Base-by-base conservation (phyloP, 371 early-diverging fungal species). In the Apophysomyces sp. region DNA sequence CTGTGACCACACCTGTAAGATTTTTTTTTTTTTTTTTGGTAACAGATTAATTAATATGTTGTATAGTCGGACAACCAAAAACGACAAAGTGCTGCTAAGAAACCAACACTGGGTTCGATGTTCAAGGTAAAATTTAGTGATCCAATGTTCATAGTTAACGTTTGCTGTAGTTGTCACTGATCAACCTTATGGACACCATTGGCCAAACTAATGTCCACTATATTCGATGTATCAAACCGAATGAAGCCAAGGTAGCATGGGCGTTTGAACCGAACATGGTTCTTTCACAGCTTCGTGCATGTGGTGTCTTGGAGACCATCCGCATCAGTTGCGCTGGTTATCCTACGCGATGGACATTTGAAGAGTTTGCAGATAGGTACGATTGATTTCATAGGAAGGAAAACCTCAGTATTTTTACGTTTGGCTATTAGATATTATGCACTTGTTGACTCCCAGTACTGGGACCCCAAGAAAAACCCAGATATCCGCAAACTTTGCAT, bases 261-360 rank as follows among this genome's bases (percentile, higher is more conserved):
- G 73, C 63, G n/a, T 95, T 98, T 67, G 96, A 98, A 63, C 87
- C 95, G 24, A 87, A 85, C 32, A 91, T 96, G 86, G 97, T 99
- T 15, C 84, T 99, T 2, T 80, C 92, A 16, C 99, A 99, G 76
- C 74, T 99, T 39, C 89, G 96, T 41, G 99, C 99, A 30, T 99
- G 99, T 83, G 99, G 99, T 86, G 99, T 99, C 2, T 74, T 99
- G 21, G 99, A 99, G 77, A 99, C 99, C 2, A 99, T 99, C 66
- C 89, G 98, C 32, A 99, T 99, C 76, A 92, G 93, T 71, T 94
- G 98, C 71, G 95, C 95, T 15, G 99, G 99, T 26, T 99, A 98
- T 76, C 99, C 99, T 18, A 86, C 93, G 5, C 88, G 98, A 51
- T 89, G 94, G 83, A 83, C 87, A 15, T 96, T 93, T 76, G 81